These are phyloP conservation scores for Oryza coarctata DNA, from an alignment of 176 grass and related monocot species.

Conservation along the genomic window DNA sequence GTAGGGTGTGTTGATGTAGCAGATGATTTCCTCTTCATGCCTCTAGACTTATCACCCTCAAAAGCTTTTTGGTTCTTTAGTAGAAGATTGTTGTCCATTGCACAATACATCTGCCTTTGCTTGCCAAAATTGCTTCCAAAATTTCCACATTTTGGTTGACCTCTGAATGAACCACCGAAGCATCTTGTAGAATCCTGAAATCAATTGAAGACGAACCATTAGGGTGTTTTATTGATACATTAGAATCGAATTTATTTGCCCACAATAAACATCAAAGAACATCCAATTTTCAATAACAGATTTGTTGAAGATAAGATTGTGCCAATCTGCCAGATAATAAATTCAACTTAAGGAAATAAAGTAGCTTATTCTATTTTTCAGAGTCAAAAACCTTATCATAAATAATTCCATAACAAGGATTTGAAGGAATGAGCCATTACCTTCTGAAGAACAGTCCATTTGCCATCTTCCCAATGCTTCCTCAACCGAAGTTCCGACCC, in stretches of 20 bases:
- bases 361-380: neutral
- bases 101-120: neutral
- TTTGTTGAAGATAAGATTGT: neutral
- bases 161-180: constrained; percentile 22
- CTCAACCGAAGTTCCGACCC: constrained; percentile 40
- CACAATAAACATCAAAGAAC: neutral
- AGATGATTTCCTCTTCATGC: constrained; percentile 49
- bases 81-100: constrained; percentile 6
- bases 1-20: constrained; percentile 11
- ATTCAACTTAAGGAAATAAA: neutral
- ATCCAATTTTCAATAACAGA: neutral
- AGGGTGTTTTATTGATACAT: neutral
- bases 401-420: constrained; percentile 8
- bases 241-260: constrained; percentile 8
- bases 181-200: constrained; percentile 48
- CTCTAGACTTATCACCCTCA: constrained; percentile 34
- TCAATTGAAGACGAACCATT: constrained; percentile 12
- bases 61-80: constrained; percentile 42
- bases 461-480: constrained; percentile 57
- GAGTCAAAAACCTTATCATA: neutral
- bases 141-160: constrained; percentile 32
- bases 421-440: constrained; percentile 45
- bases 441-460: constrained; percentile 66
- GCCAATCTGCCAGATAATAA: neutral
- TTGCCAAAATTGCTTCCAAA: constrained; percentile 6